A percentile compares a stretch with the other conserved stretches of the same genome.
phyloP scores from a whole-genome alignment of 2,329 filamentous ascomycete genomes.

The Calonectria hawksworthii region DNA sequence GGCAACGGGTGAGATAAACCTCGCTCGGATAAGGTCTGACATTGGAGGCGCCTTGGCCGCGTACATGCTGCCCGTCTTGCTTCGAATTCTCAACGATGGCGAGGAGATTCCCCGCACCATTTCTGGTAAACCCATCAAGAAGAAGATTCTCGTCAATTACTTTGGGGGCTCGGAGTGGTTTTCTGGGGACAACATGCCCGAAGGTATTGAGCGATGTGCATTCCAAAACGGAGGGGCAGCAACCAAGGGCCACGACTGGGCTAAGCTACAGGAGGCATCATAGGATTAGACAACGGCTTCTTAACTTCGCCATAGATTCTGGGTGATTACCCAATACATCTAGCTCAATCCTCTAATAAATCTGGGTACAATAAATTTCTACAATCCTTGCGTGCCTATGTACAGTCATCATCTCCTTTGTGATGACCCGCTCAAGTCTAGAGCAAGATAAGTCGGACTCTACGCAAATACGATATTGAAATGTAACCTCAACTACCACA shows the following conservation, averaged over 20 bases:
- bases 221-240: not conserved
- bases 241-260: not conserved
- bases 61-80: conserved; percentile 33
- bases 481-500: too few relatives aligned
- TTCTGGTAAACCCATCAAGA: not conserved
- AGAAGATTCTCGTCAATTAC: not conserved
- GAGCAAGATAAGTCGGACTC: too few relatives aligned
- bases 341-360: too few relatives aligned
- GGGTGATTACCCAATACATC: too few relatives aligned
- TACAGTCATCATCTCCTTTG: too few relatives aligned
- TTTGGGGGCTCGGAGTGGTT: not conserved
- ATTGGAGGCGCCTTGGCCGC: conserved; percentile 25
- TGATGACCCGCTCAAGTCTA: too few relatives aligned
- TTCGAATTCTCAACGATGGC: conserved; percentile 27
- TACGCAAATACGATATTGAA: too few relatives aligned
- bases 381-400: too few relatives aligned
- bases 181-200: not conserved
- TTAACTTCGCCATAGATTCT: not conserved
- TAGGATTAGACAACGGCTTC: not conserved
- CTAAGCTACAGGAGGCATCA: not conserved
- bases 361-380: too few relatives aligned
- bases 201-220: not conserved
- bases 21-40: conserved; percentile 30
- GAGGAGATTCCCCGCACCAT: not conserved
- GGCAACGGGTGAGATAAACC: not conserved